A percentile compares a stretch with the other conserved stretches of the same genome.
phyloP scores from a whole-genome alignment of 2,329 filamentous ascomycete genomes.

The Aspergillus quadrilineatus region DNA sequence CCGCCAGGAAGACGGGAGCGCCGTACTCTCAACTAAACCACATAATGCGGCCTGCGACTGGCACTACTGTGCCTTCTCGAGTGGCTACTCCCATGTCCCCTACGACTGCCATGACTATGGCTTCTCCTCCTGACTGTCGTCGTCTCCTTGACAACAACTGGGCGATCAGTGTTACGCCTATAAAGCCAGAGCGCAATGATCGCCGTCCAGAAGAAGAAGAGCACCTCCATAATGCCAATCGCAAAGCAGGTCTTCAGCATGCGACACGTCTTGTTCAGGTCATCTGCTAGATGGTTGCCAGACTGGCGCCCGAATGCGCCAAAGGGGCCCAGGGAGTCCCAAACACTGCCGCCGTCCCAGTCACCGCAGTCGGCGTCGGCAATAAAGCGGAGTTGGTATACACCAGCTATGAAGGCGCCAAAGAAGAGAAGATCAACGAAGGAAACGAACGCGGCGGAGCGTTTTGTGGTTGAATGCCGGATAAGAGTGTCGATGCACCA shows the following conservation, averaged over 20 bases:
- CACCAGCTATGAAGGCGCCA: conserved; percentile 62
- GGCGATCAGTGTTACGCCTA: conserved; percentile 9
- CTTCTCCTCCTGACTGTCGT: conserved; percentile 33
- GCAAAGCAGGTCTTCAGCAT: conserved; percentile 93
- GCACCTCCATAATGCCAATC: conserved; percentile 81
- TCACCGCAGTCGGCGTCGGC: conserved; percentile 65
- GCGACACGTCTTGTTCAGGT: conserved; percentile 73
- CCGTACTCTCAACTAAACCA: conserved; percentile 21
- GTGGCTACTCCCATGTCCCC: conserved; percentile 33
- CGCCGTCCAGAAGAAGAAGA: conserved; percentile 77
- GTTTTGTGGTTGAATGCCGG: conserved; percentile 58
- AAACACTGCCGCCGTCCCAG: conserved; percentile 55
- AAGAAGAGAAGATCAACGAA: conserved; percentile 63
- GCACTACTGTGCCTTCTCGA: conserved; percentile 25
- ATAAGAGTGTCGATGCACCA: conserved; percentile 63
- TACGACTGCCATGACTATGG: conserved; percentile 38
- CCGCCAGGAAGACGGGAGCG: background rate
- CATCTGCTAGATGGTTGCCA: conserved; percentile 50
- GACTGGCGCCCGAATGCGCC: conserved; percentile 53
- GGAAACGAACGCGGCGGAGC: conserved; percentile 60
- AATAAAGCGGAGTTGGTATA: conserved; percentile 59
- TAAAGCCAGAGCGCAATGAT: conserved; percentile 61
- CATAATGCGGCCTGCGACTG: conserved; percentile 30
- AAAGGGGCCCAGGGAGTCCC: conserved; percentile 62
- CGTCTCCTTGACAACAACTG: conserved; percentile 42